phyloP scores from a whole-genome alignment of 257 asterid species.

The Forsythia suspensa region DNA sequence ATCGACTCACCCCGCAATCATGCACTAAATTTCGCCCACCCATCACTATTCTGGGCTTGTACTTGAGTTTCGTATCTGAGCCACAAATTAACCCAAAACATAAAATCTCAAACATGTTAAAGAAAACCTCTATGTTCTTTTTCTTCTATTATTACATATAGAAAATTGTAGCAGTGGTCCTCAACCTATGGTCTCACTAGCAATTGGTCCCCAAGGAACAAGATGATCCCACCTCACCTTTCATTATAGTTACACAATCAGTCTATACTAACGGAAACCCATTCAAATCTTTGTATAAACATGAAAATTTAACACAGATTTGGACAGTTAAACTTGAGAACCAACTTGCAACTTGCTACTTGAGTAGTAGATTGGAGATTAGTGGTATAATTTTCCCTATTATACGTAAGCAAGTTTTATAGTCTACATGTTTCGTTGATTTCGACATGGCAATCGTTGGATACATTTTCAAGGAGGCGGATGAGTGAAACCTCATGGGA shows the following conservation, averaged over 20 bases:
- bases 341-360: background rate
- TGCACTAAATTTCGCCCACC: slow-evolving; percentile 79
- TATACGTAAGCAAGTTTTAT: background rate
- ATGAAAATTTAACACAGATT: background rate
- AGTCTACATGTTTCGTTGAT: slow-evolving; percentile 75
- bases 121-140: background rate
- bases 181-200: background rate
- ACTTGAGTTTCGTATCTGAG: slow-evolving; percentile 69
- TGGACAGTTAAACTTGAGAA: background rate
- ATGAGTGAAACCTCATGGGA: slow-evolving; percentile 75
- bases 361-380: background rate
- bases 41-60: slow-evolving; percentile 76
- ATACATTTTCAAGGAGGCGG: slow-evolving; percentile 70
- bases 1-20: slow-evolving; percentile 69
- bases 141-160: background rate
- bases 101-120: background rate
- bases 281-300: background rate
- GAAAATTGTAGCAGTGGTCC: background rate
- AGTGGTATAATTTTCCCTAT: background rate
- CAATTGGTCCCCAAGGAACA: background rate
- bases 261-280: background rate
- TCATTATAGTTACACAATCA: background rate
- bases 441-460: slow-evolving; percentile 70
- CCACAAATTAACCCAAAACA: slow-evolving; percentile 14
- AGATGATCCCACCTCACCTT: background rate